Conservation (phyloP, 129 eudicot species). For the Sambucus nigra region DNA sequence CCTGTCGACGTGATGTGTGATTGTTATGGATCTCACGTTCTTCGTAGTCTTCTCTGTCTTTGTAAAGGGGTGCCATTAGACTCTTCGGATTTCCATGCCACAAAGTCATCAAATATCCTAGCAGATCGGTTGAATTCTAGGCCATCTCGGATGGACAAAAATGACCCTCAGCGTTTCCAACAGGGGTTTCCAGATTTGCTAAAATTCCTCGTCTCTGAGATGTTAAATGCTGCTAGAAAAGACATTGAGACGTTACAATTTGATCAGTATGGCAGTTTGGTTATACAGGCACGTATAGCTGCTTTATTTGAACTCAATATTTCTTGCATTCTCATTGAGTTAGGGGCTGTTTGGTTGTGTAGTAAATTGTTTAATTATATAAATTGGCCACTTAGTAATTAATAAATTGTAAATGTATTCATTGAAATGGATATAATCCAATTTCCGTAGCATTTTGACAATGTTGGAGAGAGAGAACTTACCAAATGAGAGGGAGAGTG, state of each 20-base stretch:
- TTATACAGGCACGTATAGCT: slow-evolving; percentile 66
- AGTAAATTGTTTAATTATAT: too few relatives aligned
- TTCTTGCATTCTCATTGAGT: background rate
- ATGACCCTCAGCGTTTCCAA: slow-evolving; percentile 24
- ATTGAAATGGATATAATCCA: too few relatives aligned
- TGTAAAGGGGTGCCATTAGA: slow-evolving; percentile 82
- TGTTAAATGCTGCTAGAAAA: slow-evolving; percentile 42
- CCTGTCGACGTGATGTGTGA: slow-evolving; percentile 79
- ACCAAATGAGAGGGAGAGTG: too few relatives aligned
- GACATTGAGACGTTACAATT: slow-evolving; percentile 50
- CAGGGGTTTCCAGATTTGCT: slow-evolving; percentile 65
- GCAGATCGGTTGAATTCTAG: slow-evolving; percentile 59
- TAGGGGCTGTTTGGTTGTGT: background rate
- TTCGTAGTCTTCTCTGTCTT: slow-evolving; percentile 77
- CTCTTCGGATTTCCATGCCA: slow-evolving; percentile 65
- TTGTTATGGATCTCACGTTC: slow-evolving; percentile 93
- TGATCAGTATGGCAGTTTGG: slow-evolving; percentile 85
- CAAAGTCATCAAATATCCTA: slow-evolving; percentile 55
- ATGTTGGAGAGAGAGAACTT: too few relatives aligned
- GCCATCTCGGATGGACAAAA: slow-evolving; percentile 22
- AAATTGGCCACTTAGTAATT: too few relatives aligned
- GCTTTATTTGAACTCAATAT: background rate
- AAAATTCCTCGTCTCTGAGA: slow-evolving; percentile 62
- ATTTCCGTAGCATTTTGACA: too few relatives aligned
- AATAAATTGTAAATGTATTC: too few relatives aligned